Conservation (phyloP, 78 protist species). For the Isochrysis galbana region DNA sequence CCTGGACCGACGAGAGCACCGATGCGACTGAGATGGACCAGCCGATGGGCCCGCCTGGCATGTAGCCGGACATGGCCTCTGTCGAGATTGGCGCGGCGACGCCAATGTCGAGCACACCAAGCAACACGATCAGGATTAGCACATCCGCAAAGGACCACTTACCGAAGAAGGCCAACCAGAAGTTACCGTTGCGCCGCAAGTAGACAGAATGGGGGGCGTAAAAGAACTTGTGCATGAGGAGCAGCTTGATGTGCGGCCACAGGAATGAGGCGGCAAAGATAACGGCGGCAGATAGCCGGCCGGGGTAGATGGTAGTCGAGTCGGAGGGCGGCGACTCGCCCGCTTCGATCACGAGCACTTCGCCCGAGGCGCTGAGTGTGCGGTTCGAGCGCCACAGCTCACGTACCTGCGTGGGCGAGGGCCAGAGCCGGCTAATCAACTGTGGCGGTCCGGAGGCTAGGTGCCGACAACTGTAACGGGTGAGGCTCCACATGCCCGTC, state of each 20-base stretch:
- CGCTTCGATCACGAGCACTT: background rate
- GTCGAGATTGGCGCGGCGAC: background rate
- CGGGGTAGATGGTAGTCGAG: background rate
- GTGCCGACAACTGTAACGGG: too few relatives aligned
- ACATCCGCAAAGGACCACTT: background rate
- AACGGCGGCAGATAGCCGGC: background rate
- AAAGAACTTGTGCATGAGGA: background rate
- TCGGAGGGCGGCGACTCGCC: background rate
- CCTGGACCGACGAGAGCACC: background rate
- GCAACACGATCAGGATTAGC: background rate
- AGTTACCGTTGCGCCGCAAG: constrained; percentile 1
- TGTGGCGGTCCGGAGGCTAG: too few relatives aligned
- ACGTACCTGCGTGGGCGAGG: too few relatives aligned
- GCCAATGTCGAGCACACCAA: background rate
- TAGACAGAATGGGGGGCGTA: background rate
- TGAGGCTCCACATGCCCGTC: too few relatives aligned
- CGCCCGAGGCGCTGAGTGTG: background rate
- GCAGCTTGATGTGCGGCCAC: constrained; percentile 19
- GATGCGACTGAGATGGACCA: background rate
- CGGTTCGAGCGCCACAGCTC: background rate
- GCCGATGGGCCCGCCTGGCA: background rate
- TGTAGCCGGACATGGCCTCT: background rate
- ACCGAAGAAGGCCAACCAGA: constrained; percentile 9
- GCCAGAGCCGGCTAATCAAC: too few relatives aligned
- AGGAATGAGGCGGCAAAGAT: background rate